Evolutionary conservation across 371 early-diverging fungal species (phyloP), one percentile per base, ranked within the genome.

Genomic region (Dichotomocladium elegans): DNA sequence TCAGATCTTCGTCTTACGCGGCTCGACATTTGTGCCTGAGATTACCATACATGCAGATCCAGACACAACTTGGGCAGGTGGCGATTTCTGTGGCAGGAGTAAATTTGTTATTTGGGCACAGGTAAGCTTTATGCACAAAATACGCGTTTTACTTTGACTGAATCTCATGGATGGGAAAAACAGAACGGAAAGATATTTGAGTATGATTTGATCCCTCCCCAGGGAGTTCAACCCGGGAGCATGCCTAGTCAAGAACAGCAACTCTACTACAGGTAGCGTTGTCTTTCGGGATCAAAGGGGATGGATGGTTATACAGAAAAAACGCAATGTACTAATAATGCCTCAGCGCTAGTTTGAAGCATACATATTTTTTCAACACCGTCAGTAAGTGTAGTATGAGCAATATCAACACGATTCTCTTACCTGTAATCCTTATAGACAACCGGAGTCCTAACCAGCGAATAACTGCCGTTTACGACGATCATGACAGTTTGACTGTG

Each of bases 171-270:
- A 37, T 17, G 2, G 2, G 19, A 26, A 7, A 0, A 35, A 14
- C 57, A 74, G 75, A 45, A 66, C 49, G 76, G 76, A 10, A 58
- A 62, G 8, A 41, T 67, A 2, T 65, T 37, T 43, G 62, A 67
- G 33, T 75, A 75, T 53, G 22, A 26, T 9, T 17, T 75, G 8
- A 45, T 53, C 28, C 47, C 66, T 15, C 66, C 70, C 8, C 45
- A 62, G 43, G 57, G 61, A n/a, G 52, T 51, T 0, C 26, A 34
- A 30, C 47, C 50, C 3, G 67, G 66, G 14, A 24, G 52, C 0
- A 43, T 66, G 37, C 54, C 57, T 4, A 28, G 53, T 0, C 44
- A 52, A 11, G 63, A 69, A 41, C 41, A 42, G 8, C 66, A 57
- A 41, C 27, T 69, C 9, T 72, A 60, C 49, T 68, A 69, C 41